These are phyloP conservation scores for Corymbia calophylla DNA, from an alignment of 441 rosid species.

Conservation along the genomic window DNA sequence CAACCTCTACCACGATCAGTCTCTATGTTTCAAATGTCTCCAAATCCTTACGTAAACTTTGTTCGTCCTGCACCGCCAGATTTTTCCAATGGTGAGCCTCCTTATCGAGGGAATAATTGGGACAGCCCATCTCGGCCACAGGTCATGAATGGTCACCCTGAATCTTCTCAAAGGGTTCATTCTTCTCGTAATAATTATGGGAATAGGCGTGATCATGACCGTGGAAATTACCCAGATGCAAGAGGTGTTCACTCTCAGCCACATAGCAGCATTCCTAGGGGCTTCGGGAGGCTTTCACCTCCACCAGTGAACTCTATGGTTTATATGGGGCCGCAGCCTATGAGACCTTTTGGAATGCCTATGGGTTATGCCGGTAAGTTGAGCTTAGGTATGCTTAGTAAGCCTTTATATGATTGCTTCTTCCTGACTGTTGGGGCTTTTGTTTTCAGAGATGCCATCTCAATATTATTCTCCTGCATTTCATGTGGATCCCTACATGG, in stretches of 20 bases:
- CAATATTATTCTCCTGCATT: not conserved
- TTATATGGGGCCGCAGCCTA: not conserved
- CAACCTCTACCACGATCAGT: not conserved
- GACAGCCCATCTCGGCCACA: conserved; percentile 25
- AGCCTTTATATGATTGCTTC: not conserved
- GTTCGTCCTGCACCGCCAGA: not conserved
- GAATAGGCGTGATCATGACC: conserved; percentile 41
- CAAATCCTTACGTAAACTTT: not conserved
- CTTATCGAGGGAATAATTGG: conserved; percentile 26
- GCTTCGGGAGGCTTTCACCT: conserved; percentile 16
- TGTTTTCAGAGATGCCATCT: not conserved
- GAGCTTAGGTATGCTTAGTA: not conserved
- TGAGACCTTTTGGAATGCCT: not conserved
- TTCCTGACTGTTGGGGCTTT: not conserved
- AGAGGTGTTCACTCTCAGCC: conserved; percentile 24
- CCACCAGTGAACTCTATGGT: not conserved
- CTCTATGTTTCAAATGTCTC: not conserved
- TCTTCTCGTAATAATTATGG: conserved; percentile 35
- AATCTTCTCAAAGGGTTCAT: conserved; percentile 29
- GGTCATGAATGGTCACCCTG: conserved; percentile 19
- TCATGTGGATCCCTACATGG: not conserved
- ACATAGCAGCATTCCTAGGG: conserved; percentile 28
- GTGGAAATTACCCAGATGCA: conserved; percentile 20
- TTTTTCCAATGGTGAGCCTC: not conserved
- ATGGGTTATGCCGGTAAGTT: not conserved